These are phyloP conservation scores for Lactarius pseudohatsudake DNA, from an alignment of 768 basidiomycete species.

Conservation along the genomic window DNA sequence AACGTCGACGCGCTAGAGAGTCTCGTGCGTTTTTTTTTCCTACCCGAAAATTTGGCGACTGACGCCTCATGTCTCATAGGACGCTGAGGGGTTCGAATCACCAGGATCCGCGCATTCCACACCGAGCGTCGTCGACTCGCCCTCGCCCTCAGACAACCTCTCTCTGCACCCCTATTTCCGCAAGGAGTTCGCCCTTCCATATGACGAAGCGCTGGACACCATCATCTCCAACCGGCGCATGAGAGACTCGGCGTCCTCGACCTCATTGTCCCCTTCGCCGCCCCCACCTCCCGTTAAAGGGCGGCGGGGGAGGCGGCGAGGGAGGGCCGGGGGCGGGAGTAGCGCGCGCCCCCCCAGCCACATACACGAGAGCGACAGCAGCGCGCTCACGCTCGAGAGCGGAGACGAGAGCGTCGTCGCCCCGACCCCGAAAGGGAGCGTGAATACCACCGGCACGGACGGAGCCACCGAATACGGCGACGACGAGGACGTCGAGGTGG, in stretches of 20 bases:
- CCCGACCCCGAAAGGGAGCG: constrained; percentile 64
- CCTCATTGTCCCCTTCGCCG: constrained; percentile 48
- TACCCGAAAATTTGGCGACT: neutral
- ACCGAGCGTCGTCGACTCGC: constrained; percentile 58
- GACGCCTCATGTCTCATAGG: constrained; percentile 19
- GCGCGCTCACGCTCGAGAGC: constrained; percentile 79
- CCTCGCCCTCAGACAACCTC: constrained; percentile 69
- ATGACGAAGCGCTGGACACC: constrained; percentile 58
- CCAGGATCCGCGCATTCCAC: constrained; percentile 41
- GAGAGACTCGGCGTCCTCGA: constrained; percentile 57
- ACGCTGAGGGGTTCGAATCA: constrained; percentile 38
- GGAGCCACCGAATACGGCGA: constrained; percentile 59
- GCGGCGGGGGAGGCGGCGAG: constrained; percentile 45
- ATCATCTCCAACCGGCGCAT: constrained; percentile 63
- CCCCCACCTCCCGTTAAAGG: constrained; percentile 50
- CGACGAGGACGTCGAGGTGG: constrained; percentile 60
- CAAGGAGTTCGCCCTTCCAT: constrained; percentile 62
- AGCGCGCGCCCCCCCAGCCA: constrained; percentile 62
- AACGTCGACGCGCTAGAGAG: constrained; percentile 73
- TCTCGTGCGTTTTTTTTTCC: constrained; percentile 48
- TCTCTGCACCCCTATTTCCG: constrained; percentile 70
- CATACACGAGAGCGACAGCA: constrained; percentile 82
- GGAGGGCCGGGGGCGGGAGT: constrained; percentile 31
- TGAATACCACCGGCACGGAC: constrained; percentile 73
- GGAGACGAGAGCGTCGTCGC: constrained; percentile 63